Conservation (phyloP, 257 asterid species). For the Fraxinus anomala region DNA sequence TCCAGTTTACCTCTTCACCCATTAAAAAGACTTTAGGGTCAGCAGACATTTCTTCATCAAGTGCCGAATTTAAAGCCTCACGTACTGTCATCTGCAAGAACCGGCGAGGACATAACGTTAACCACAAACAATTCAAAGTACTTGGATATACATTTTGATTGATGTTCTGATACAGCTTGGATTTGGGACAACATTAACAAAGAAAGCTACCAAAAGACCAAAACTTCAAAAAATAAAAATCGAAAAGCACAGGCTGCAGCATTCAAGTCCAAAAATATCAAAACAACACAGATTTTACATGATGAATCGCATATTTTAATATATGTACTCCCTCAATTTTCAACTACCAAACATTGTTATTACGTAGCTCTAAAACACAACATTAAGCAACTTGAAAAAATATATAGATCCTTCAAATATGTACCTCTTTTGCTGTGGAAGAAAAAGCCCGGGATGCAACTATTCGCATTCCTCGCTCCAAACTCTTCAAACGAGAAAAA, state of each 20-base stretch:
- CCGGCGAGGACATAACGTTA: neutral
- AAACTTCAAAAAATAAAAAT: neutral
- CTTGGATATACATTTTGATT: neutral
- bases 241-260: neutral
- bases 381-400: neutral
- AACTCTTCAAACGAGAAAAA: constrained; percentile 28
- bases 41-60: constrained; percentile 60
- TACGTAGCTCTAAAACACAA: neutral
- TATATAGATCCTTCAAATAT: neutral
- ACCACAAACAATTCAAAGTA: neutral
- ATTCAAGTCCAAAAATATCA: neutral
- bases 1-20: constrained; percentile 50
- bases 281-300: neutral
- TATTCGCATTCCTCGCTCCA: constrained; percentile 54
- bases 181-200: neutral
- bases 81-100: constrained; percentile 44
- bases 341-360: neutral
- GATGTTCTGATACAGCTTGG: neutral
- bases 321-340: neutral
- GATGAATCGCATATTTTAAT: neutral
- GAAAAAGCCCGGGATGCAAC: constrained; percentile 64
- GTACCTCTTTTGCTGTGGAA: constrained; percentile 65
- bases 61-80: constrained; percentile 52
- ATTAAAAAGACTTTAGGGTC: constrained; percentile 47
- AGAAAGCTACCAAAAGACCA: neutral